Percentiles rank a stretch among this genome's conserved stretches.
Conservation (phyloP, 2,329 filamentous ascomycete species). For the Diaporthe velutina region DNA sequence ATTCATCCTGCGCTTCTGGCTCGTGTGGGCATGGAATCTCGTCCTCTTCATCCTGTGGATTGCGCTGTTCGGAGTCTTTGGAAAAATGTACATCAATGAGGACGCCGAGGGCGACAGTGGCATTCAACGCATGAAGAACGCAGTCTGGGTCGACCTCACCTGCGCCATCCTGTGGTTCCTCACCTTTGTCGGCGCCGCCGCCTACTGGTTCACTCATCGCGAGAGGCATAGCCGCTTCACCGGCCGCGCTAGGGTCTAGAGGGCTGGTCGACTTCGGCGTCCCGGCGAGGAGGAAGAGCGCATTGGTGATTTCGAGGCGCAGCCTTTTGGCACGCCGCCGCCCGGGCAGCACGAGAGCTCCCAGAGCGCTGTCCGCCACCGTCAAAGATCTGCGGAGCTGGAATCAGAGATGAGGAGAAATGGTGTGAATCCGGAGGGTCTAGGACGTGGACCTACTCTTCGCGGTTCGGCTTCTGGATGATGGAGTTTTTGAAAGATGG, state of each 20-base stretch:
- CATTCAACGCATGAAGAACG: constrained; percentile 84
- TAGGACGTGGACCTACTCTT: neutral
- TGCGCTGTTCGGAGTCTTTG: constrained; percentile 86
- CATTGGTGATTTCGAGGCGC: neutral
- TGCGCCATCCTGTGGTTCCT: constrained; percentile 83
- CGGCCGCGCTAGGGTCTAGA: constrained; percentile 67
- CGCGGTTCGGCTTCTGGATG: neutral
- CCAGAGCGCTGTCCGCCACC: neutral
- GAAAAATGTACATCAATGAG: constrained; percentile 80
- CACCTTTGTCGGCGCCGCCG: constrained; percentile 66
- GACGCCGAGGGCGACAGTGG: constrained; percentile 73
- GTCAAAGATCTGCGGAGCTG: neutral
- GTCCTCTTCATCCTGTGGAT: constrained; percentile 85
- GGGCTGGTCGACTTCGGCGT: constrained; percentile 2
- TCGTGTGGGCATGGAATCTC: constrained; percentile 76
- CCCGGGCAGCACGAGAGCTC: neutral
- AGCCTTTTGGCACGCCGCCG: constrained; percentile 2
- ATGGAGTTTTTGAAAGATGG: neutral
- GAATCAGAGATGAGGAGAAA: neutral
- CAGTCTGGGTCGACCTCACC: constrained; percentile 85
- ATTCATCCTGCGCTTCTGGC: constrained; percentile 65
- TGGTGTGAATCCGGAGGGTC: neutral
- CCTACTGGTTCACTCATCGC: constrained; percentile 71
- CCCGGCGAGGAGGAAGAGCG: neutral
- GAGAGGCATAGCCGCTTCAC: constrained; percentile 68